Evolutionary conservation across 805 yeast genomes (phyloP).

Genomic region (Osmozyma mogii): DNA sequence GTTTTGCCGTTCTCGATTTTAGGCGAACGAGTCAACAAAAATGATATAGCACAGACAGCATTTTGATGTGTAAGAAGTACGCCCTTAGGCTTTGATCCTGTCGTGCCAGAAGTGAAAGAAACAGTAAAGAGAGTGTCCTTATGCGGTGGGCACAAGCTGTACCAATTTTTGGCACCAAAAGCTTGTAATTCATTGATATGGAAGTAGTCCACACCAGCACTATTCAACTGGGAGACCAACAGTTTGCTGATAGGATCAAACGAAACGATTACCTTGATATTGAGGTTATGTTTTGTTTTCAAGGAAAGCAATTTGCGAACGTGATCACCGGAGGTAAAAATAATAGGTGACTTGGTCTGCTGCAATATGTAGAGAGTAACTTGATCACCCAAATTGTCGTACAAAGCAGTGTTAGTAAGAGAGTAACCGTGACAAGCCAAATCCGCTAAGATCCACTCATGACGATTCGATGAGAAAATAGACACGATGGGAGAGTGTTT

Average conservation of each 20-base stretch:
- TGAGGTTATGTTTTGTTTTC: conserved; percentile 5
- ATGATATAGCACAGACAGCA: conserved; percentile 39
- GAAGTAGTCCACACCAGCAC: conserved; percentile 13
- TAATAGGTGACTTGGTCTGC: conserved; percentile 12
- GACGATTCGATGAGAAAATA: conserved; percentile 15
- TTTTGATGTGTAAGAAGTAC: conserved; percentile 48
- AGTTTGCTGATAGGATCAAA: conserved; percentile 1
- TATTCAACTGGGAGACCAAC: neutral
- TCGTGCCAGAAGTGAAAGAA: conserved; percentile 70
- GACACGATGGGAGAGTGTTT: conserved; percentile 12
- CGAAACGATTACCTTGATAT: neutral
- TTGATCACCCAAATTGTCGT: conserved; percentile 14
- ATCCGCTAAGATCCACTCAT: conserved; percentile 12
- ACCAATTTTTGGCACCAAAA: conserved; percentile 25
- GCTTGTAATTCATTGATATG: conserved; percentile 26
- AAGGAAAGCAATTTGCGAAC: conserved; percentile 8
- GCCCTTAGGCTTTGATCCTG: conserved; percentile 64
- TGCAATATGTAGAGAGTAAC: conserved; percentile 15
- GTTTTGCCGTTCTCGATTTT: conserved; percentile 5
- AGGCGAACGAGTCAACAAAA: conserved; percentile 22
- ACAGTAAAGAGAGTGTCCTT: conserved; percentile 48
- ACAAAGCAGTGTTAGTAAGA: conserved; percentile 14
- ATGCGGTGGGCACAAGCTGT: conserved; percentile 35
- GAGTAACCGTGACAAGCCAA: conserved; percentile 12
- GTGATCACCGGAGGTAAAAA: conserved; percentile 13